Conservation (phyloP, 345 rosid genomes). For the Syzygium grande region DNA sequence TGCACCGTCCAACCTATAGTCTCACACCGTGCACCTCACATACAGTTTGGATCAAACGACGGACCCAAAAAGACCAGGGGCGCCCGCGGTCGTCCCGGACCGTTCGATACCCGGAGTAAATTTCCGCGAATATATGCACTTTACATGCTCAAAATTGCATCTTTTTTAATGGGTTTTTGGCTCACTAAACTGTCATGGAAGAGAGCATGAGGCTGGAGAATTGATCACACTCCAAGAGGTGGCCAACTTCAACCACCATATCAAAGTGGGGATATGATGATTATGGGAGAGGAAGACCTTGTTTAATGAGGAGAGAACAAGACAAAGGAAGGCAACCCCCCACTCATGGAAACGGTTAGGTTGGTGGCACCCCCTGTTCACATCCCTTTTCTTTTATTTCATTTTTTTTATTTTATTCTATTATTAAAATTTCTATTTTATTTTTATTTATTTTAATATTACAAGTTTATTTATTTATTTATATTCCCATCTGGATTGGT, state of each 20-base stretch:
- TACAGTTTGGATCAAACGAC: not conserved
- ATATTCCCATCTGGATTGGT: not conserved
- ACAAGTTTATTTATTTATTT: not conserved
- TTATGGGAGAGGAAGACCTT: not conserved
- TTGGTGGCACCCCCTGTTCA: not conserved
- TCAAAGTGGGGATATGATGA: not conserved
- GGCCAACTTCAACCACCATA: not conserved
- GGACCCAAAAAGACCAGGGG: not conserved
- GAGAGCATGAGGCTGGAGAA: not conserved
- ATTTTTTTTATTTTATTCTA: not conserved
- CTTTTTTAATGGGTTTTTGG: too few relatives aligned
- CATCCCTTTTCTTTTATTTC: not conserved
- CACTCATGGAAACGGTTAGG: not conserved
- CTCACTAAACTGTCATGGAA: not conserved
- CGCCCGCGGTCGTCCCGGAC: not conserved
- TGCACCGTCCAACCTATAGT: not conserved
- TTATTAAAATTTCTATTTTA: not conserved
- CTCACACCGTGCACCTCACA: not conserved
- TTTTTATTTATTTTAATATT: not conserved
- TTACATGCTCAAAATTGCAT: not conserved
- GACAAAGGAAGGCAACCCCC: not conserved
- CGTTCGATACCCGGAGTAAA: not conserved
- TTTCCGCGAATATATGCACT: not conserved
- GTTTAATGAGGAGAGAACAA: not conserved
- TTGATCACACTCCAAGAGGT: not conserved